A percentile compares a stretch with the other conserved stretches of the same genome.
phyloP scores from a whole-genome alignment of 2,329 filamentous ascomycete genomes.

The Nemania bipapillata region DNA sequence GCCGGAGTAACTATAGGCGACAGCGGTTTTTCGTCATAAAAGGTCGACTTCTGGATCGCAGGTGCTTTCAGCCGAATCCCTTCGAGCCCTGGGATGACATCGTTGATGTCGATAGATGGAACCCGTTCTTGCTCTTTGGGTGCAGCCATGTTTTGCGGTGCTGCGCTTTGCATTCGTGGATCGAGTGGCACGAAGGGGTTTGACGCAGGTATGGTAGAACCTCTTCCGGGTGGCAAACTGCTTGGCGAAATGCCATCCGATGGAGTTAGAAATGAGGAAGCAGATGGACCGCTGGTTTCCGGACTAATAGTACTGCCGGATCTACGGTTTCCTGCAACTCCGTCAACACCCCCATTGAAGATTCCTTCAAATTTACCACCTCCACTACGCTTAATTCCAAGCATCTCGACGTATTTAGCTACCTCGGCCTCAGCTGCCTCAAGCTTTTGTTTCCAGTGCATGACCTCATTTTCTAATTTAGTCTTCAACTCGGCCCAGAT shows the following conservation, averaged over 20 bases:
- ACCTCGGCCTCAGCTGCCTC: constrained; percentile 39
- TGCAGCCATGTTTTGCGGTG: constrained; percentile 44
- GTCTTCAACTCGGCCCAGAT: constrained; percentile 61
- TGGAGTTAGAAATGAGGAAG: constrained; percentile 37
- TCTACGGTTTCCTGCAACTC: constrained; percentile 28
- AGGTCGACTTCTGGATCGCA: constrained; percentile 64
- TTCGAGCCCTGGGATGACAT: constrained; percentile 69
- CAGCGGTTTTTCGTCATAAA: constrained; percentile 53
- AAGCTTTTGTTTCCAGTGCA: constrained; percentile 55
- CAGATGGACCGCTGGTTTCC: constrained; percentile 32
- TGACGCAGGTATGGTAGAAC: constrained; percentile 51
- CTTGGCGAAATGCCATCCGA: constrained; percentile 41
- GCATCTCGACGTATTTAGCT: constrained; percentile 31
- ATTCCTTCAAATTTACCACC: neutral
- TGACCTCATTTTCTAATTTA: constrained; percentile 56
- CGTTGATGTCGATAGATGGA: constrained; percentile 66
- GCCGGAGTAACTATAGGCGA: constrained; percentile 47
- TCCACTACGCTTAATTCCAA: constrained; percentile 21
- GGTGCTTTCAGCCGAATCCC: constrained; percentile 67
- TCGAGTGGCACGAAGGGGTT: constrained; percentile 57
- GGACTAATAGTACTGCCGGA: constrained; percentile 39
- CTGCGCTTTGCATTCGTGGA: constrained; percentile 58
- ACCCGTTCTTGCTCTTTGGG: constrained; percentile 51
- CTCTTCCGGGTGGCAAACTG: constrained; percentile 42
- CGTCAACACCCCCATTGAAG: constrained; percentile 37